A percentile compares a stretch with the other conserved stretches of the same genome.
phyloP scores from a whole-genome alignment of 768 basidiomycete species.

The Amanita inopinata region DNA sequence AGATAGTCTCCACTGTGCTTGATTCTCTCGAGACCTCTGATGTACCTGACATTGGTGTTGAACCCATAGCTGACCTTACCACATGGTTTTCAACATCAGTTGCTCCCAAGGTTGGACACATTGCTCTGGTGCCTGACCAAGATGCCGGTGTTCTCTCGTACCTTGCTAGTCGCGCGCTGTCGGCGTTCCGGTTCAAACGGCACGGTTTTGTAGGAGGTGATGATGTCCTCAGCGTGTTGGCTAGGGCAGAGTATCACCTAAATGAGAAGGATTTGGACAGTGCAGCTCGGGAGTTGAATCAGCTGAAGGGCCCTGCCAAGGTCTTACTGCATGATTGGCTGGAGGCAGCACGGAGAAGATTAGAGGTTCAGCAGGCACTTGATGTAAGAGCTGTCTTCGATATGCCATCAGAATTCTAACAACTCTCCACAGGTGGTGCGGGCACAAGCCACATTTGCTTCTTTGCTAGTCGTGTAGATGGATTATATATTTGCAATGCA shows the following conservation, averaged over 20 bases:
- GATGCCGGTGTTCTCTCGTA: slow-evolving; percentile 84
- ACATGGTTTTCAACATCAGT: slow-evolving; percentile 87
- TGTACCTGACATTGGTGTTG: slow-evolving; percentile 72
- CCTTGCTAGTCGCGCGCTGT: slow-evolving; percentile 70
- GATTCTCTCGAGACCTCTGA: slow-evolving; percentile 62
- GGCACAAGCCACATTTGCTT: slow-evolving; percentile 75
- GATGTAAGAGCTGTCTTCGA: slow-evolving; percentile 41
- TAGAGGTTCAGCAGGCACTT: slow-evolving; percentile 89
- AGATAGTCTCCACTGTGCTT: slow-evolving; percentile 53
- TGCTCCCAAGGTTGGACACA: slow-evolving; percentile 71
- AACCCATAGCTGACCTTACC: slow-evolving; percentile 82
- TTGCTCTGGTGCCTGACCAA: slow-evolving; percentile 89
- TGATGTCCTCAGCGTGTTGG: slow-evolving; percentile 81
- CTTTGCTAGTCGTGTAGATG: slow-evolving; percentile 61
- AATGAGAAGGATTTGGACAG: slow-evolving; percentile 88
- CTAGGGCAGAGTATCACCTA: slow-evolving; percentile 82
- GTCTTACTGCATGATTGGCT: slow-evolving; percentile 79
- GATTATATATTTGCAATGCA: slow-evolving; percentile 16
- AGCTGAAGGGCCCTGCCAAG: slow-evolving; percentile 75
- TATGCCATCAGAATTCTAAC: slow-evolving; percentile 7
- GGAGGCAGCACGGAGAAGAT: slow-evolving; percentile 71
- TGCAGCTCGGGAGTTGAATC: slow-evolving; percentile 87
- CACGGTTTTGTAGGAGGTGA: slow-evolving; percentile 71
- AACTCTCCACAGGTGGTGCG: slow-evolving; percentile 54
- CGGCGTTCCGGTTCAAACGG: slow-evolving; percentile 68